Conservation (phyloP, 208 protist species). For the Leptomonas seymouri region DNA sequence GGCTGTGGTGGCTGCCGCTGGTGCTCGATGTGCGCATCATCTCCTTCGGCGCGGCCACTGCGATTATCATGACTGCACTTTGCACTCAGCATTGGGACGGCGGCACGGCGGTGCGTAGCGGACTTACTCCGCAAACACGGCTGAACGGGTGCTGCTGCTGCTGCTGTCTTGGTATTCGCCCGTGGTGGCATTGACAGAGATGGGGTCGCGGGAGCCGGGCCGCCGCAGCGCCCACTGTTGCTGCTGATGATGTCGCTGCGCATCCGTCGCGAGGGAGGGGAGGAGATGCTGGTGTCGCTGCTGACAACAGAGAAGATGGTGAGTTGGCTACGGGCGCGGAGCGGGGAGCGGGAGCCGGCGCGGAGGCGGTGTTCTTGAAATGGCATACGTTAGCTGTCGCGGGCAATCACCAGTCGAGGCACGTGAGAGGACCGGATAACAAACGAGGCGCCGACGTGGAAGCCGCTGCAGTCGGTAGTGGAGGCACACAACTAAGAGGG, state of each 20-base stretch:
- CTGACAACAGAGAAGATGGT: background rate
- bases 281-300: background rate
- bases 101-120: background rate
- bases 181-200: no score
- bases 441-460: no score
- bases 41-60: no score
- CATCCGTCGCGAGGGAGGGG: constrained; percentile 8
- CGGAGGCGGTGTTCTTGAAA: background rate
- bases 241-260: constrained; percentile 11
- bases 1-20: background rate
- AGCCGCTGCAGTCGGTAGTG: no score
- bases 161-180: no score
- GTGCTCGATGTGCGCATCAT: no score
- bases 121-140: no score
- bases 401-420: background rate
- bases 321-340: background rate
- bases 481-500: no score
- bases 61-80: background rate
- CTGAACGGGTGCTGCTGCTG: no score
- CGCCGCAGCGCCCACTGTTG: no score
- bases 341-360: background rate
- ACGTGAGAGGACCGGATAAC: no score
- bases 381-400: background rate
- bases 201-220: no score
- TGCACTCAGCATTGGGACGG: background rate